Percentiles rank a stretch among this genome's conserved stretches.
Evolutionary conservation across 257 asterid species (phyloP).

Genomic region (Nicotiana benthamiana): DNA sequence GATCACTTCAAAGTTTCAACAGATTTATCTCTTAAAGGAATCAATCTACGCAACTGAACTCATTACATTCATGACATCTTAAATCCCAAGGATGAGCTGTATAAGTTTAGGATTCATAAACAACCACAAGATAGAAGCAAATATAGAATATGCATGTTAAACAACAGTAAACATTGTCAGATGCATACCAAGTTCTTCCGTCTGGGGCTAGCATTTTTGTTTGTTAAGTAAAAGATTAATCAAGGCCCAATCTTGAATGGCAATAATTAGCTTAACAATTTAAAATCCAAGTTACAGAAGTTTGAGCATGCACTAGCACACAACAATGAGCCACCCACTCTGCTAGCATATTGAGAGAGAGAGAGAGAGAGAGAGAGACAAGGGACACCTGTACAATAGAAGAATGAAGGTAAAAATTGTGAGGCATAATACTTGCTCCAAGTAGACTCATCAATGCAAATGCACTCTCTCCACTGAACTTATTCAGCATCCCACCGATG

Average conservation of each 20-base stretch:
- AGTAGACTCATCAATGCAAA: conserved; percentile 86
- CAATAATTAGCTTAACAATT: background rate
- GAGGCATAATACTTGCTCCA: conserved; percentile 95
- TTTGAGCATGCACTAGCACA: background rate
- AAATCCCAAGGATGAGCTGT: background rate
- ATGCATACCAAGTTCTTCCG: background rate
- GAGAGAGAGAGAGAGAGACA: conserved; percentile 6
- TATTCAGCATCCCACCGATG: conserved; percentile 46
- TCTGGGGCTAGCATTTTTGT: background rate
- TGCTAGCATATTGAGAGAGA: background rate
- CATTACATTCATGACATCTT: background rate
- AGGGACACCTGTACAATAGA: conserved; percentile 73
- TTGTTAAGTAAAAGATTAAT: background rate
- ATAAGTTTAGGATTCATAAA: background rate
- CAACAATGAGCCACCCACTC: background rate
- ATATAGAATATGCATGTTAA: background rate
- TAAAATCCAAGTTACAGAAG: background rate
- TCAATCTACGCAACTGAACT: background rate
- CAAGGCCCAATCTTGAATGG: background rate
- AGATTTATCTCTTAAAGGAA: background rate
- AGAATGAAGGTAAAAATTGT: conserved; percentile 90
- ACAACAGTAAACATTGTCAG: background rate
- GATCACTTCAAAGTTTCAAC: background rate
- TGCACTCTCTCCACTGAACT: conserved; percentile 77
- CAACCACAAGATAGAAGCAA: background rate